Evolutionary conservation across 257 asterid genomes (phyloP).

Genomic region (Cynanchum wilfordii): DNA sequence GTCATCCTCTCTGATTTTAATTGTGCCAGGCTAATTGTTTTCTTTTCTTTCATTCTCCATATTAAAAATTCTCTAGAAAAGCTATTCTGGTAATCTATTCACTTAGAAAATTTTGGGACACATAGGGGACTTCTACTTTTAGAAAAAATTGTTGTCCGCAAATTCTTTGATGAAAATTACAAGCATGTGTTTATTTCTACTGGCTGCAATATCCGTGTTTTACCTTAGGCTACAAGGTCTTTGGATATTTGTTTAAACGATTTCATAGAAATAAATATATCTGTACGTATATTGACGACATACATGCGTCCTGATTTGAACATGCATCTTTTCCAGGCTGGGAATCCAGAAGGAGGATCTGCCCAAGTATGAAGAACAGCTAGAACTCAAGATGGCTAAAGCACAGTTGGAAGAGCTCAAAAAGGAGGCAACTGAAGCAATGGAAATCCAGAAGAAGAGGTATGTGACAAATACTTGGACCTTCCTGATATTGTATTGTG

Average conservation of each 20-base stretch:
- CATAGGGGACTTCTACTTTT: background rate
- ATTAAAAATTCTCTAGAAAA: background rate
- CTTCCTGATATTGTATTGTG: background rate
- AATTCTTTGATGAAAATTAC: background rate
- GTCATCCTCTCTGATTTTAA: background rate
- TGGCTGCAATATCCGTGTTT: background rate
- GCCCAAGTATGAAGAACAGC: slow-evolving; percentile 12
- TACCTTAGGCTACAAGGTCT: background rate
- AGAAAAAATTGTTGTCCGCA: background rate
- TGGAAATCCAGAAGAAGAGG: slow-evolving; percentile 86
- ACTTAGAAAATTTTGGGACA: background rate
- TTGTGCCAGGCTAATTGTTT: background rate
- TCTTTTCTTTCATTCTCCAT: background rate
- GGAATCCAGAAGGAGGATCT: slow-evolving; percentile 10
- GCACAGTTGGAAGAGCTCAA: slow-evolving; percentile 35
- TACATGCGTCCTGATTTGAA: background rate
- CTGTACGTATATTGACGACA: background rate
- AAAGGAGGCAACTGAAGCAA: slow-evolving; percentile 77
- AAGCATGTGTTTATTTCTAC: background rate
- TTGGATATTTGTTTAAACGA: background rate
- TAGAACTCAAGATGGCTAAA: slow-evolving; percentile 14
- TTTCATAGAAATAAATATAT: background rate
- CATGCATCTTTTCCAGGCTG: background rate
- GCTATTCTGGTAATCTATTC: background rate
- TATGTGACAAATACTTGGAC: slow-evolving; percentile 19